phyloP scores from a whole-genome alignment of 192 early-diverging fungal genomes.

The Phlyctochytrium bullatum region DNA sequence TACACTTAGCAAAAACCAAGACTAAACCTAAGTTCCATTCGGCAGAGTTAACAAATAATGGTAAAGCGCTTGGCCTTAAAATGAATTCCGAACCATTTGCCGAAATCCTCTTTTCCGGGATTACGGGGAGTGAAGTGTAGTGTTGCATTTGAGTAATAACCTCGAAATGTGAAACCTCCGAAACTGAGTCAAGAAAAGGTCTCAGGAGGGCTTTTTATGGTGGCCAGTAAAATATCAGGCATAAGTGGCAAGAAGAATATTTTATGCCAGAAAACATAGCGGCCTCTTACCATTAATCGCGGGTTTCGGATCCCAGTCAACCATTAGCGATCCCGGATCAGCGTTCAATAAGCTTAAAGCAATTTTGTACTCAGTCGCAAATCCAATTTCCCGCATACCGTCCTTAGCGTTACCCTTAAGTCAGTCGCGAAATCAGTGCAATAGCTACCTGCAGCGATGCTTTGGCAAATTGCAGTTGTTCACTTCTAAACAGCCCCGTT shows the following conservation, averaged over 20 bases:
- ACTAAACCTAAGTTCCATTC: slow-evolving; percentile 96
- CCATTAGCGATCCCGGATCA: slow-evolving; percentile 62
- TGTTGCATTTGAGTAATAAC: slow-evolving; percentile 67
- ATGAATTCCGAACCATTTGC: slow-evolving; percentile 18
- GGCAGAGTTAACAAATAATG: slow-evolving; percentile 92
- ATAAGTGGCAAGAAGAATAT: background rate
- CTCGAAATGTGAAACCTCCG: slow-evolving; percentile 68
- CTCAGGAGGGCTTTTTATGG: slow-evolving; percentile 53
- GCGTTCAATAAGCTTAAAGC: slow-evolving; percentile 86
- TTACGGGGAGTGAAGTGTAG: slow-evolving; percentile 73
- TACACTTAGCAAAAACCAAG: background rate
- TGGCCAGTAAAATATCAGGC: background rate
- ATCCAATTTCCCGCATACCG: slow-evolving; percentile 77
- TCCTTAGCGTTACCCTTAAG: background rate
- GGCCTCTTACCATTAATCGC: slow-evolving; percentile 54
- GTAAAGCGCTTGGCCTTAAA: slow-evolving; percentile 68
- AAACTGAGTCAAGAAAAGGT: slow-evolving; percentile 72
- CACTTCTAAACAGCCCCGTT: slow-evolving; percentile 34
- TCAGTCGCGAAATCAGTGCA: background rate
- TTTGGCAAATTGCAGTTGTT: slow-evolving; percentile 17
- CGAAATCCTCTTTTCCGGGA: background rate
- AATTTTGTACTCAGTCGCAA: slow-evolving; percentile 78
- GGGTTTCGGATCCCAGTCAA: slow-evolving; percentile 82
- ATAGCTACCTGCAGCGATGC: background rate
- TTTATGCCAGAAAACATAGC: slow-evolving; percentile 8